Evolutionary conservation across 1,139 yeast genomes (phyloP).

Genomic region (Suhomyces choctaworum): DNA sequence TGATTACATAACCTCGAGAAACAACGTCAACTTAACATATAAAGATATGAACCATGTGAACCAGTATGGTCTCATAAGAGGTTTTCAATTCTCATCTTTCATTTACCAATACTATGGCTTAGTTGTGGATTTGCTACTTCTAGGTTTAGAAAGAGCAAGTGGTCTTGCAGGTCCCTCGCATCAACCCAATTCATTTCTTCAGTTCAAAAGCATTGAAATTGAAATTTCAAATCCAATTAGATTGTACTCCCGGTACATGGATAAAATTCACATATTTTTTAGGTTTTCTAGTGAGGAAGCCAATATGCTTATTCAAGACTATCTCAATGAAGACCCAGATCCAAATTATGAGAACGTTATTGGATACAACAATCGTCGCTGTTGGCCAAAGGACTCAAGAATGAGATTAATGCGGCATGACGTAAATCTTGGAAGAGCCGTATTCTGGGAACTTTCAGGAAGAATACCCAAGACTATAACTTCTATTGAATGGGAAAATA

Average conservation of each 20-base stretch:
- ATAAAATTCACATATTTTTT: slow-evolving; percentile 76
- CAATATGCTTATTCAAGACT: slow-evolving; percentile 72
- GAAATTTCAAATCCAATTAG: slow-evolving; percentile 74
- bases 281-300: slow-evolving; percentile 70
- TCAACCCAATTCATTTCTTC: slow-evolving; percentile 75
- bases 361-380: slow-evolving; percentile 83
- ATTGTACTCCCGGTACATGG: slow-evolving; percentile 79
- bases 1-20: slow-evolving; percentile 91
- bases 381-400: slow-evolving; percentile 94
- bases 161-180: slow-evolving; percentile 82
- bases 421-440: slow-evolving; percentile 89
- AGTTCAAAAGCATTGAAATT: slow-evolving; percentile 57
- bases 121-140: slow-evolving; percentile 72
- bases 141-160: slow-evolving; percentile 84
- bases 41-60: slow-evolving; percentile 96
- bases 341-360: slow-evolving; percentile 86
- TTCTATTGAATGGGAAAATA: slow-evolving; percentile 74
- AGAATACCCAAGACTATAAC: slow-evolving; percentile 78
- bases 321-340: slow-evolving; percentile 81
- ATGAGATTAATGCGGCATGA: slow-evolving; percentile 92
- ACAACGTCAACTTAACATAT: slow-evolving; percentile 76
- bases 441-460: slow-evolving; percentile 84
- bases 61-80: slow-evolving; percentile 83
- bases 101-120: slow-evolving; percentile 89
- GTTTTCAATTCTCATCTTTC: slow-evolving; percentile 88